Evolutionary conservation across 352 stramenopile genomes (phyloP), one percentile per base, ranked within the genome.

Genomic region (Phytophthora sansomeana): DNA sequence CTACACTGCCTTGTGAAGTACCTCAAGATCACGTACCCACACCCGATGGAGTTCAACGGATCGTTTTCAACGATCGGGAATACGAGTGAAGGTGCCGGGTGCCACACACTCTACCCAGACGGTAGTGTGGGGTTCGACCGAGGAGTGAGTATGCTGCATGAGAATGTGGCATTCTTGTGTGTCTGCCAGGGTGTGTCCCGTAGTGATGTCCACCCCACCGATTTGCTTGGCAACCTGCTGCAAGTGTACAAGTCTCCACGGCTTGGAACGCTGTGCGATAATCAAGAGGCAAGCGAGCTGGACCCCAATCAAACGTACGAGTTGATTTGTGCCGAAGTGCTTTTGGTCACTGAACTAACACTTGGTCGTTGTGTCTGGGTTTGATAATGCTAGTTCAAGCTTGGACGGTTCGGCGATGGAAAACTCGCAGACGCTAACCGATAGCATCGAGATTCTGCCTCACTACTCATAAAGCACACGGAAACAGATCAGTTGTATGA

Each of bases 21-120:
- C 53, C 46, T 95, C 19, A 74, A 80, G 41, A 66, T 91, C 55
- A 75, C 80, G 44, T 92, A 89, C n/a, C 81, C 82, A 8, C 83
- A 93, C 42, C 87, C 85, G n/a, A 95, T 95, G 87, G 74, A 84
- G 11, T 91, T 89, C 64, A 93, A 93, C 57, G 83, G 87, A n/a
- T 95, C 87, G 8, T 93, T 92, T 64, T 95, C 87, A 10, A 95
- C 87, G 6, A 95, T 95, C 69, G 87, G 85, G 21, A 91, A 85
- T 53, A 92, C 78, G 9, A 89, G 67, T 21, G 85, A 93, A 63
- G 87, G 87, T 28, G 84, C 84, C 33, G 81, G 83, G 4, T 95
- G 87, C 55, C 85, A 95, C 55, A 95, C 85, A 16, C 63, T 95
- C 21, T 95, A 95, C n/a, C 87, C 87, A 0, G 87, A 95, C 38